phyloP scores from a whole-genome alignment of 106 monocot species.

The Acorus calamus region DNA sequence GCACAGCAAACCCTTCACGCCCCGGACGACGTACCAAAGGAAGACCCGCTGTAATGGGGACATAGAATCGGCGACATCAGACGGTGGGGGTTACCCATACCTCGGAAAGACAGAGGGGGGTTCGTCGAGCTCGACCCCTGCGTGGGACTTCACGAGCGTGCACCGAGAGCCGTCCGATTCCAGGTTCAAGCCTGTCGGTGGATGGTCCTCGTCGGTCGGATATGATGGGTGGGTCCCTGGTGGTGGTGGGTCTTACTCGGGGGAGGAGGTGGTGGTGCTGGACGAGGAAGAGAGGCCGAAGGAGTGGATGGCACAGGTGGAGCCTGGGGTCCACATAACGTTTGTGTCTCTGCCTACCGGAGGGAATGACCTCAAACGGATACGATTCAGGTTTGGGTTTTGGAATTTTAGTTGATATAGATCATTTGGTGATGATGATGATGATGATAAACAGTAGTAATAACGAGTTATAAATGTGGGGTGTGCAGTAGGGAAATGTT shows the following conservation, averaged over 20 bases:
- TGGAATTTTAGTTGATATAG: not conserved
- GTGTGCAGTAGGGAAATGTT: conserved; percentile 78
- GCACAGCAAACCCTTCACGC: conserved; percentile 33
- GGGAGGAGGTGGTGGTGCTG: conserved; percentile 30
- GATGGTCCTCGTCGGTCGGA: too few species aligned
- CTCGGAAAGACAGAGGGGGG: conserved; percentile 25
- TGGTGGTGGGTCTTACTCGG: not conserved
- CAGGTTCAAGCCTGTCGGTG: not conserved
- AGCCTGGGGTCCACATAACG: conserved; percentile 89
- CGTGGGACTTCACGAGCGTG: conserved; percentile 56
- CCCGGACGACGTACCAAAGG: conserved; percentile 9
- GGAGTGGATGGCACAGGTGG: conserved; percentile 95
- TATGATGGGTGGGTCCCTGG: conserved; percentile 14
- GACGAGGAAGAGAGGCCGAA: conserved; percentile 38
- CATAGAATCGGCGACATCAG: conserved; percentile 12
- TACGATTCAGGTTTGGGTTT: conserved; percentile 65
- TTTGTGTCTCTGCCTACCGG: conserved; percentile 69
- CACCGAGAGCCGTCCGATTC: not conserved
- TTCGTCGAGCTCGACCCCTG: conserved; percentile 43
- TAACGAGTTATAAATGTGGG: too few species aligned
- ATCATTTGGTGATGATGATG: too few species aligned
- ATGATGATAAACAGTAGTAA: too few species aligned
- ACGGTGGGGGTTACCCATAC: conserved; percentile 23
- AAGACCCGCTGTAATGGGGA: conserved; percentile 15
- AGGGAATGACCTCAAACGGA: conserved; percentile 89